Base-by-base conservation (phyloP, 2,329 filamentous ascomycete genomes). In the Zalaria obscura region DNA sequence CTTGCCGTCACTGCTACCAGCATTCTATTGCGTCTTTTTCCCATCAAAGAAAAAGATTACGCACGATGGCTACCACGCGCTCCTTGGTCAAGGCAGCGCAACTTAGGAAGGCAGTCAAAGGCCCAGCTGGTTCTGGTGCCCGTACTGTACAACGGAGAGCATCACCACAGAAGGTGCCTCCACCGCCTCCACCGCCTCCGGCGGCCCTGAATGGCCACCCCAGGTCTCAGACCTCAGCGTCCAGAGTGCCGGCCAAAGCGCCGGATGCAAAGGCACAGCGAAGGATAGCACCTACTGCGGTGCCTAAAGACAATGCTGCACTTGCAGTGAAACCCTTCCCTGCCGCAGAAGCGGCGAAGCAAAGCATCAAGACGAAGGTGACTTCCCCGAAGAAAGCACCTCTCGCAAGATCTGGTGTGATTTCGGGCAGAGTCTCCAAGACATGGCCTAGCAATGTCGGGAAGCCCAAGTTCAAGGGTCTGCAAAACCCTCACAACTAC, bases 401-500 rank as follows among this genome's bases (percentile, higher is more conserved):
- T n/a, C 31, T 18, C 18, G 18, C 18, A 18, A 18, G 18, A 18
- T 36, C 39, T 10, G 11, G 8, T 6, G 25, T 10, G 25, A 29
- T 33, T 25, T 25, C 18, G 1, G 10, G 10, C 27, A 41, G 31
- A 18, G 27, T 36, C 5, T 41, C 42, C 10, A 39, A 32, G 6
- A 35, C 39, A 33, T 48, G 46, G 46, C 46, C 44, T 6, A 10
- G 34, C 8, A 42, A 37, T 31, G 33, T 44, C 26, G 46, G 43
- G 27, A 43, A 35, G 31, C 42, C 35, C 11, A 31, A 37, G 6
- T 28, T 40, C 27, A 42, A 40, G 10, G 50, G 49, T 18, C 25
- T 51, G 27, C 6, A 7, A 10, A 52, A 52, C 10, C 44, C 45
- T 5, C 33, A 37, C 26, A 40, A 41, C 5, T 45, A 36, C 34